phyloP scores from a whole-genome alignment of 2,329 filamentous ascomycete species.

The Penicillium sp. region DNA sequence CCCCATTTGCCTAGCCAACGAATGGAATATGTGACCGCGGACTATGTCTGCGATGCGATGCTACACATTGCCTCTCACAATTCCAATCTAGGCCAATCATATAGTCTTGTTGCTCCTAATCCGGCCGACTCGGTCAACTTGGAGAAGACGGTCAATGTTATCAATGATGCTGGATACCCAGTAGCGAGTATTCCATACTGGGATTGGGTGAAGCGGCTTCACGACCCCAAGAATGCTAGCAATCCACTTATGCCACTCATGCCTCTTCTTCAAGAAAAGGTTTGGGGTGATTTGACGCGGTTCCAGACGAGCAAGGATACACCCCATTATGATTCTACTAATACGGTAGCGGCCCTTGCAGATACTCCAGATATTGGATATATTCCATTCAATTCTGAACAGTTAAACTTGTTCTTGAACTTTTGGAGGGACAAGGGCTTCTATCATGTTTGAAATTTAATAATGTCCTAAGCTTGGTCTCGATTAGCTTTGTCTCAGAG shows the following conservation, averaged over 20 bases:
- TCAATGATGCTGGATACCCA: constrained; percentile 9
- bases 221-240: background rate
- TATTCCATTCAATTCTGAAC: constrained; percentile 1
- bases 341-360: constrained; percentile 10
- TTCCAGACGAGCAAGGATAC: constrained; percentile 21
- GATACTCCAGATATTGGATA: constrained; percentile 9
- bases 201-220: background rate
- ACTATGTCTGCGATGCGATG: constrained; percentile 14
- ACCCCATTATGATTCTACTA: constrained; percentile 11
- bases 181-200: constrained; percentile 1
- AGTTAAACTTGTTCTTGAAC: background rate
- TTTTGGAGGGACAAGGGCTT: background rate
- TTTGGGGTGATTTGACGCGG: constrained; percentile 34
- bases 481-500: too few species aligned
- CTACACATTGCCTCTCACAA: constrained; percentile 17
- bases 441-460: background rate
- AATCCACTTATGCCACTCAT: constrained; percentile 13
- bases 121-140: constrained; percentile 10
- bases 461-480: too few species aligned
- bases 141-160: constrained; percentile 7
- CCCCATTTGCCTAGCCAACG: constrained; percentile 15
- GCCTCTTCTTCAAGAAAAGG: constrained; percentile 47
- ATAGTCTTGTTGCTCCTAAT: constrained; percentile 15
- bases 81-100: constrained; percentile 15
- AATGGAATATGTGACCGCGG: constrained; percentile 18